Evolutionary conservation across 306 rosid genomes (phyloP).

Genomic region (Ormosia semicastrata): DNA sequence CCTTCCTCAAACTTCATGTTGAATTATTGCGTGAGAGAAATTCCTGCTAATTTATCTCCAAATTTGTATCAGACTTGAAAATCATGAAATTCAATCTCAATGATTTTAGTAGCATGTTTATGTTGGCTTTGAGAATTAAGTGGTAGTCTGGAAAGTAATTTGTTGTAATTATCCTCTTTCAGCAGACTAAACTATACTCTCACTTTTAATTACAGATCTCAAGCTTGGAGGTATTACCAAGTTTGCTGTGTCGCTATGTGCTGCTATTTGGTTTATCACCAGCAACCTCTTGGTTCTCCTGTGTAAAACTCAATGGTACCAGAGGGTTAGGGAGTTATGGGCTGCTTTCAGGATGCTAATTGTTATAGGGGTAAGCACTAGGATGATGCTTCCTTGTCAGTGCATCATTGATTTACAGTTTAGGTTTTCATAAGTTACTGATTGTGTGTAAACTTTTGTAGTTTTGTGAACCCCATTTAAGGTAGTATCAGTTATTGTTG

Average conservation of each 20-base stretch:
- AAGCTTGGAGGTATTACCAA: slow-evolving; percentile 35
- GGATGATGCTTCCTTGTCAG: not conserved
- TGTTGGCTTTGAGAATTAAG: not conserved
- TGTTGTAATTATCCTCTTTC: not conserved
- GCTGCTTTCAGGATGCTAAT: slow-evolving; percentile 48
- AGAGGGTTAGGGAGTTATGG: slow-evolving; percentile 81
- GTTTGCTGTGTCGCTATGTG: slow-evolving; percentile 33
- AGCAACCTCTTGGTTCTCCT: slow-evolving; percentile 27
- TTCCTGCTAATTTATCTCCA: not conserved
- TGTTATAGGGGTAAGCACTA: slow-evolving; percentile 49
- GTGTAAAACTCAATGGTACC: slow-evolving; percentile 69
- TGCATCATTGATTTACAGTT: not conserved
- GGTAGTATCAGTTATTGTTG: not conserved
- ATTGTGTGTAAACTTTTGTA: not conserved
- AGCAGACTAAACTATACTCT: not conserved
- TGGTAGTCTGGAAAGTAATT: not conserved
- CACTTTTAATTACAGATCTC: slow-evolving; percentile 31
- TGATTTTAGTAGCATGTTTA: not conserved
- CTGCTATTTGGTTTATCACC: slow-evolving; percentile 29
- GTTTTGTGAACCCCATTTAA: not conserved
- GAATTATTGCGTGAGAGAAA: not conserved
- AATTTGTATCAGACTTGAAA: not conserved
- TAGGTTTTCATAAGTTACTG: not conserved
- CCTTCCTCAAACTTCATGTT: not conserved
- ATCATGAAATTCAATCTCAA: not conserved